These are phyloP conservation scores for Graphilbum sp. DNA, from an alignment of 2,329 filamentous ascomycete genomes.

Conservation along the genomic window DNA sequence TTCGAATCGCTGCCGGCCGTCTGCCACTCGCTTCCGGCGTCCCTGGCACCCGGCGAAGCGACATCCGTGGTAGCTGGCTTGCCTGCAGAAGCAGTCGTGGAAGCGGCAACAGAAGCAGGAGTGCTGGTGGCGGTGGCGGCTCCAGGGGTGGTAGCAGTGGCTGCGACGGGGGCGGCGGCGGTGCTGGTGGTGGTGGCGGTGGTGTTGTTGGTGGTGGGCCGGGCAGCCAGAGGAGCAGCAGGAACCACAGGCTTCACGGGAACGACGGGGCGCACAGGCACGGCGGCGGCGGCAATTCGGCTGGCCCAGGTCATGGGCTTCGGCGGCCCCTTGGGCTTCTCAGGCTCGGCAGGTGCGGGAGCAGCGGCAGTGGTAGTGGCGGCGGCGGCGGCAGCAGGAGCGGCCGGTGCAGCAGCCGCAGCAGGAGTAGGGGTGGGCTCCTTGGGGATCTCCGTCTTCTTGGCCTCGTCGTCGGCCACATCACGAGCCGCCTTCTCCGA, in stretches of 20 bases:
- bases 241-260: slow-evolving; percentile 24
- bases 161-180: slow-evolving; percentile 19
- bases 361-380: slow-evolving; percentile 24
- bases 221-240: slow-evolving; percentile 33
- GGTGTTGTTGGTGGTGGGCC: slow-evolving; percentile 18
- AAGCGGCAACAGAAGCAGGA: slow-evolving; percentile 19
- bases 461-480: slow-evolving; percentile 35
- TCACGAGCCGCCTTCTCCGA: slow-evolving; percentile 34
- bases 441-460: slow-evolving; percentile 50
- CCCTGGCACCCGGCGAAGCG: slow-evolving; percentile 24
- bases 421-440: slow-evolving; percentile 40
- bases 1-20: slow-evolving; percentile 72
- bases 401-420: slow-evolving; percentile 23
- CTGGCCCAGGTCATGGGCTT: slow-evolving; percentile 66
- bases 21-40: slow-evolving; percentile 63
- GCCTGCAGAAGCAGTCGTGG: slow-evolving; percentile 3
- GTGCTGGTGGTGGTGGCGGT: slow-evolving; percentile 14
- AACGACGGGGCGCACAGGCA: slow-evolving; percentile 33
- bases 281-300: slow-evolving; percentile 42
- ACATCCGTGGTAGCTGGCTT: not conserved
- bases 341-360: slow-evolving; percentile 24
- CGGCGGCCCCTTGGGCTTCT: slow-evolving; percentile 28
- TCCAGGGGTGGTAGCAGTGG: slow-evolving; percentile 11
- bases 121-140: too few species aligned
- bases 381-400: slow-evolving; percentile 10